Percentiles rank a stretch among this genome's conserved stretches.
Evolutionary conservation across 2,329 filamentous ascomycete species (phyloP).

Genomic region (Xylaria sp.): DNA sequence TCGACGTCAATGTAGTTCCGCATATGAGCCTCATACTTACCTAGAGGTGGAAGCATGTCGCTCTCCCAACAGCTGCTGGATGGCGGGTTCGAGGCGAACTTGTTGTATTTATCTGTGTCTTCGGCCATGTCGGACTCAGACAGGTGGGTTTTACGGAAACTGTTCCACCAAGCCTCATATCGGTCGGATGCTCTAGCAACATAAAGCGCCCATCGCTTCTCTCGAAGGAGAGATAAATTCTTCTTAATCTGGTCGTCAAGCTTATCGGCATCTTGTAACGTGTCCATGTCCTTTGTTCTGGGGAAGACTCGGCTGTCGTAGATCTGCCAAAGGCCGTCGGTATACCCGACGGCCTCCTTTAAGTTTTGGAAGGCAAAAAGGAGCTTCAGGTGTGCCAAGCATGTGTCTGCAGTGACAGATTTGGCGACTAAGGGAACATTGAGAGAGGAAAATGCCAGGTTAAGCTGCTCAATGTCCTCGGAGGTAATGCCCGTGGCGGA

Average conservation of each 20-base stretch:
- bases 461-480: constrained; percentile 31
- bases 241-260: constrained; percentile 46
- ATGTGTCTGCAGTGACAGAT: constrained; percentile 58
- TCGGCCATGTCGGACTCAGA: constrained; percentile 45
- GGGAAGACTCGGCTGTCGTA: constrained; percentile 51
- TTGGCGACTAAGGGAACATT: constrained; percentile 39
- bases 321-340: constrained; percentile 70
- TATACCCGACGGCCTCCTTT: constrained; percentile 69
- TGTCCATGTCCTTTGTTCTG: constrained; percentile 27
- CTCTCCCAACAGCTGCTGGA: constrained; percentile 44
- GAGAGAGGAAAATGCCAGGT: constrained; percentile 47
- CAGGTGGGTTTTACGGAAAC: constrained; percentile 42
- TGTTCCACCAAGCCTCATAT: constrained; percentile 70
- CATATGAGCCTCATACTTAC: constrained; percentile 54
- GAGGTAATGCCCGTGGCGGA: constrained; percentile 14
- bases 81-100: constrained; percentile 38
- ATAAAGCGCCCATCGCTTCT: constrained; percentile 77
- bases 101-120: constrained; percentile 36
- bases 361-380: constrained; percentile 70
- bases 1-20: constrained; percentile 24
- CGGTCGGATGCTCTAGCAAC: constrained; percentile 71
- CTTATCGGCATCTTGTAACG: constrained; percentile 18
- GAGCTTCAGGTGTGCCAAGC: constrained; percentile 76
- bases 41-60: constrained; percentile 62
- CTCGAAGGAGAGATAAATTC: constrained; percentile 61